Evolutionary conservation across 2,329 filamentous ascomycete species (phyloP), one percentile per base, ranked within the genome.

Genomic region (Mariannaea sp.): DNA sequence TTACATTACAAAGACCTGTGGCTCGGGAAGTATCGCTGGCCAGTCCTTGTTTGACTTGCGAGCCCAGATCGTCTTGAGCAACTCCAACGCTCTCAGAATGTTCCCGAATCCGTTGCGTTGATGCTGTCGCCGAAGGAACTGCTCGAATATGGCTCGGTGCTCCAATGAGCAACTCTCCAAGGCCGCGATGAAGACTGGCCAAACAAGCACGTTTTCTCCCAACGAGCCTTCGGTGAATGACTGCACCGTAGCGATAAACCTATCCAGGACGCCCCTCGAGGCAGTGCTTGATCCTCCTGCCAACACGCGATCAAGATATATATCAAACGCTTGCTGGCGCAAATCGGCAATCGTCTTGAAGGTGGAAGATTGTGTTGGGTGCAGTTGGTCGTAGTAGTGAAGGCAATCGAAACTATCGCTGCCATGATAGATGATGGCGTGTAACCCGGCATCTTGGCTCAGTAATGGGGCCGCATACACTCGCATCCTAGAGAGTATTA

Each of bases 231-330:
- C 44, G 1, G 59, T 54, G 14, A 67, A 53, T 1, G 61, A 50
- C 42, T 63, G 47, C 3, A 66, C 43, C 2, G 58, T 59, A 7
- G 56, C 51, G 12, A 57, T 62, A 33, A 64, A 67, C 2, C 44
- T 56, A 3, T 59, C 47, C 33, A 64, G 51, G 10, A 59, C 53
- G 9, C 50, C 3, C 93, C 73, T n/a, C 85, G 82, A 58, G 88
- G 89, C 68, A 93, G 89, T 65, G 92, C n/a, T 27, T 3, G 33
- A 44, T 2, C 33, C 30, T 7, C 32, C 30, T 5, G 35, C 42
- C 4, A 53, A 43, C 9, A 56, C 59, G 1, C 57, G 30, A 4
- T 52, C 45, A 3, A 61, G 36, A 16, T 61, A 58, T 2, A 58
- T 58, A 5, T 49, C 33, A n/a, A 56, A 60, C 0, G 57, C 57